Evolutionary conservation across 2,329 filamentous ascomycete genomes (phyloP).

Genomic region (Verticillium longisporum): DNA sequence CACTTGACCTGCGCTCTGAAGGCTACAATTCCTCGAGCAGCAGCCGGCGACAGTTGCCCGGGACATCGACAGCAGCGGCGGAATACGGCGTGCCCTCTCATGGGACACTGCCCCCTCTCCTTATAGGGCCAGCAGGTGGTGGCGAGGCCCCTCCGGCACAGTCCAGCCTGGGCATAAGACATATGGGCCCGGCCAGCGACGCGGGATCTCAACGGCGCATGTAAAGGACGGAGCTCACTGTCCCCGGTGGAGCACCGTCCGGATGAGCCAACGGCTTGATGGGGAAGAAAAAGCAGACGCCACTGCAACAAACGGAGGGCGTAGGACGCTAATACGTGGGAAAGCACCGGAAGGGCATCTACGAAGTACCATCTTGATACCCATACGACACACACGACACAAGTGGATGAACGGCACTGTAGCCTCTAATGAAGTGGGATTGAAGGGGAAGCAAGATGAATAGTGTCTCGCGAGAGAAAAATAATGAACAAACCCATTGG

Average conservation of each 20-base stretch:
- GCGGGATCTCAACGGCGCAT: neutral
- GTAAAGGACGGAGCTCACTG: neutral
- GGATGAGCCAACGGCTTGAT: neutral
- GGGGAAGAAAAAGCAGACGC: neutral
- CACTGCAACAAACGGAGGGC: neutral
- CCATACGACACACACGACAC: neutral
- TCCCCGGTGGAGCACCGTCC: neutral
- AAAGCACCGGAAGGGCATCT: neutral
- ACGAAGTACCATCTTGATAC: neutral
- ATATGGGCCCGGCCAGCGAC: neutral
- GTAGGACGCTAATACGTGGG: neutral
- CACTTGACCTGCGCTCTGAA: constrained; percentile 33
- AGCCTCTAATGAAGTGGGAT: neutral
- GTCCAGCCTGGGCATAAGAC: neutral
- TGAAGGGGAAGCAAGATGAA: neutral
- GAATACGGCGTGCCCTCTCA: neutral
- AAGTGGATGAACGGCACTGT: neutral
- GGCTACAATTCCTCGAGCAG: neutral
- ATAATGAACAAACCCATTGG: neutral
- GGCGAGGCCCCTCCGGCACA: neutral
- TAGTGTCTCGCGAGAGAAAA: neutral
- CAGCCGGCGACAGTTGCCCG: neutral
- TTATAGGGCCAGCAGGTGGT: neutral
- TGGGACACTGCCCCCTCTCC: neutral
- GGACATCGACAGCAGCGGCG: neutral